phyloP scores from a whole-genome alignment of 208 protist genomes.

The Leishmania guyanensis region DNA sequence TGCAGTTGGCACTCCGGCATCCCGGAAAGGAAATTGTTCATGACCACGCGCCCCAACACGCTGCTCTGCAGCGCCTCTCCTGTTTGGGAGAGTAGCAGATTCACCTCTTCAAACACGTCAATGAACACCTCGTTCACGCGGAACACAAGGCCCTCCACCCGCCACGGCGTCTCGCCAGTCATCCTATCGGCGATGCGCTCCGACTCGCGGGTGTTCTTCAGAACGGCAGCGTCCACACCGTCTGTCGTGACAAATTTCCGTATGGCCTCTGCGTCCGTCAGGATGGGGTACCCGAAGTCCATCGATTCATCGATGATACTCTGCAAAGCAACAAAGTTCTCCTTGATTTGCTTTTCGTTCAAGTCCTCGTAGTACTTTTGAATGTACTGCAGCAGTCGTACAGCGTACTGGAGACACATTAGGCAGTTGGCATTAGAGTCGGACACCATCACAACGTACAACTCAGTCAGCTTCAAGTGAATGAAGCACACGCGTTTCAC shows the following conservation, averaged over 20 bases:
- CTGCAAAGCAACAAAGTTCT: conserved; percentile 97
- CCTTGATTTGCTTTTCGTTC: conserved; percentile 92
- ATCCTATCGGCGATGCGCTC: conserved; percentile 79
- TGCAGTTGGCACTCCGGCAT: conserved; percentile 99
- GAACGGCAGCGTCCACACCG: conserved; percentile 54
- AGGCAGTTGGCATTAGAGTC: conserved; percentile 94
- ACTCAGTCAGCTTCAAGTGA: conserved; percentile 87
- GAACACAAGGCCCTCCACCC: conserved; percentile 94
- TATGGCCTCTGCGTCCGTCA: conserved; percentile 87
- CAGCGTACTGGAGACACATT: conserved; percentile 75
- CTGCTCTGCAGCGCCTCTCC: conserved; percentile 94
- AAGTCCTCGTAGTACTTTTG: conserved; percentile 93
- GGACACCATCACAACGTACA: conserved; percentile 95
- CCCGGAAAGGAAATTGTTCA: conserved; percentile 97
- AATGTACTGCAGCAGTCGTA: conserved; percentile 88
- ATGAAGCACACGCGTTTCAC: conserved; percentile 90
- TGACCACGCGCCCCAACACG: conserved; percentile 92
- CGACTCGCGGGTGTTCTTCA: conserved; percentile 48
- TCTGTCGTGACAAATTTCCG: conserved; percentile 90
- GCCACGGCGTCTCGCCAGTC: conserved; percentile 94
- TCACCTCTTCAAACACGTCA: conserved; percentile 97
- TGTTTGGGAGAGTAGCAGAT: conserved; percentile 94
- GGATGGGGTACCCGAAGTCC: conserved; percentile 98
- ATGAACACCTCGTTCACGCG: conserved; percentile 98
- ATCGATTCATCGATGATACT: conserved; percentile 98